phyloP scores from a whole-genome alignment of 306 rosid species.

The Rosa multiflora region DNA sequence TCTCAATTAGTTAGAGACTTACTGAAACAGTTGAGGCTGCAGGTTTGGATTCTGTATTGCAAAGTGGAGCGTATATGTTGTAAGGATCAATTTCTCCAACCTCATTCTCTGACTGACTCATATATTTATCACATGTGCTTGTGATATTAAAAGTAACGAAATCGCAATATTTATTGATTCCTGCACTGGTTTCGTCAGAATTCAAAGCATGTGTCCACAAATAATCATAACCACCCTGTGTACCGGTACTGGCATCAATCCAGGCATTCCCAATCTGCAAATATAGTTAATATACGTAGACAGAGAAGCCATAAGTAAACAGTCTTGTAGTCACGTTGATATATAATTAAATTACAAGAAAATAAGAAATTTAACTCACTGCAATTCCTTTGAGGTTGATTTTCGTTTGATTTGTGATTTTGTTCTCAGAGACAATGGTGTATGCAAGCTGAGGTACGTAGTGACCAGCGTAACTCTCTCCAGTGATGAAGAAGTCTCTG shows the following conservation, averaged over 20 bases:
- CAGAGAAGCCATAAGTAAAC: neutral
- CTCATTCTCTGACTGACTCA: slow-evolving; percentile 15
- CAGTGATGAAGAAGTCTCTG: slow-evolving; percentile 54
- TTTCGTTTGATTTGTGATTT: slow-evolving; percentile 21
- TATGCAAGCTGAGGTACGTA: slow-evolving; percentile 81
- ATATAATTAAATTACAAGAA: neutral
- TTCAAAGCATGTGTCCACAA: slow-evolving; percentile 51
- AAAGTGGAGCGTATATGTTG: slow-evolving; percentile 49
- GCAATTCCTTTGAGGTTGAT: slow-evolving; percentile 61
- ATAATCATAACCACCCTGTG: slow-evolving; percentile 44
- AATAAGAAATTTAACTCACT: slow-evolving; percentile 30
- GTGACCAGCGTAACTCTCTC: slow-evolving; percentile 79
- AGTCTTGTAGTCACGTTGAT: neutral
- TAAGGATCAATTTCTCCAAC: slow-evolving; percentile 33
- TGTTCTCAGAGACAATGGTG: slow-evolving; percentile 43
- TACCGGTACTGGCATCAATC: slow-evolving; percentile 46
- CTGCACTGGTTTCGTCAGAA: slow-evolving; percentile 49
- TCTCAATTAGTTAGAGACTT: slow-evolving; percentile 22
- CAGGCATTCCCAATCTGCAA: slow-evolving; percentile 66
- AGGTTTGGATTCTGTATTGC: slow-evolving; percentile 12
- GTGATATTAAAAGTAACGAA: slow-evolving; percentile 23
- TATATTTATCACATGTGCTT: slow-evolving; percentile 29
- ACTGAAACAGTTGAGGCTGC: slow-evolving; percentile 26
- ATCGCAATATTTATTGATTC: slow-evolving; percentile 40
- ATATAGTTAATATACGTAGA: neutral